Evolutionary conservation across 2,329 filamentous ascomycete species (phyloP).

Genomic region (Pestalotiopsis sp.): DNA sequence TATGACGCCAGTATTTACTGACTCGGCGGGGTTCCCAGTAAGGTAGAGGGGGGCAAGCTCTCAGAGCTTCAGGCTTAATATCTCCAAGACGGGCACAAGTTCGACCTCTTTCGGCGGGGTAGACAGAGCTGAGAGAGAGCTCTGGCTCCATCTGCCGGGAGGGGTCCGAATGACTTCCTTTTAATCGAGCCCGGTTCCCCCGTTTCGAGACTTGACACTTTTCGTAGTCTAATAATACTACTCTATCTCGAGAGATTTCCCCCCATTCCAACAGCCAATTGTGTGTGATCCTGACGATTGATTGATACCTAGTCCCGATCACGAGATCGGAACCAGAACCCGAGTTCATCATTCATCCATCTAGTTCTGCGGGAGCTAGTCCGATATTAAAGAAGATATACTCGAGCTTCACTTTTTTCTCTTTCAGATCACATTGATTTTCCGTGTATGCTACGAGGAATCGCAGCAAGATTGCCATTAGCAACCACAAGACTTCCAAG

Average conservation of each 20-base stretch:
- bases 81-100: conserved; percentile 8
- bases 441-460: neutral
- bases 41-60: neutral
- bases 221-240: neutral
- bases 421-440: neutral
- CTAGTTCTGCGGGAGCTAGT: neutral
- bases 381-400: neutral
- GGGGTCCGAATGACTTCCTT: neutral
- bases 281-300: neutral
- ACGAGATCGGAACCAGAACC: neutral
- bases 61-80: neutral
- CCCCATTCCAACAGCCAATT: neutral
- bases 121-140: neutral
- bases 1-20: conserved; percentile 10
- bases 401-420: neutral
- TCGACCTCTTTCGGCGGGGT: neutral
- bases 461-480: neutral
- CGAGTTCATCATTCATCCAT: neutral
- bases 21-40: neutral
- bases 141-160: conserved; percentile 4
- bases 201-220: neutral
- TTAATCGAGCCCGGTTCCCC: neutral
- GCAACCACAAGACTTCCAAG: neutral
- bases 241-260: neutral
- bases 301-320: neutral